Evolutionary conservation across 164 flowering plant species (phyloP).

Genomic region (Magnolia kwangsiensis): DNA sequence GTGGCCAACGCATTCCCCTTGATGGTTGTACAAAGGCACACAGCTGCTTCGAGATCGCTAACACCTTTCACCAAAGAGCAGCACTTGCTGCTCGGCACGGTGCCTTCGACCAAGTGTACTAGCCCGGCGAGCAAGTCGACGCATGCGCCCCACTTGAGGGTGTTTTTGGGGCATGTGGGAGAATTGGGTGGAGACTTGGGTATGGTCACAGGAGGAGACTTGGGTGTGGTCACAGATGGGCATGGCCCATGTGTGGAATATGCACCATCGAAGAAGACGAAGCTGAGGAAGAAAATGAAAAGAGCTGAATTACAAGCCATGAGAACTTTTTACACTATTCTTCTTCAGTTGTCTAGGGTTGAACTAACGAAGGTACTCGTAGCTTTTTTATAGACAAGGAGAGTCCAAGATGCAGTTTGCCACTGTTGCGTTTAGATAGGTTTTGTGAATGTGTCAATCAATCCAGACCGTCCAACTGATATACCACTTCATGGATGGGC

Average conservation of each 20-base stretch:
- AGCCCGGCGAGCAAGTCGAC: not conserved
- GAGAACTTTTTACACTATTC: too few species aligned
- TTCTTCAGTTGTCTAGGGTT: too few species aligned
- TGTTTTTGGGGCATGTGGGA: not conserved
- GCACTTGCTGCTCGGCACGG: not conserved
- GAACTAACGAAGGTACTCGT: too few species aligned
- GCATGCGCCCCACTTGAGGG: not conserved
- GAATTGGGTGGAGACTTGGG: not conserved
- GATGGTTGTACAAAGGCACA: not conserved
- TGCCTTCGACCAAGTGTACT: not conserved
- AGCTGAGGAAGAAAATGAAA: not conserved
- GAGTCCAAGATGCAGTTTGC: too few species aligned
- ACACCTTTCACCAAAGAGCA: not conserved
- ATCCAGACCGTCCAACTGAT: too few species aligned
- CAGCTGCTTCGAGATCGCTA: not conserved
- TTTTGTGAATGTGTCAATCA: too few species aligned
- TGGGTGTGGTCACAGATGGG: not conserved
- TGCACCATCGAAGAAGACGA: not conserved
- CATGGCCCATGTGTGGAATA: not conserved
- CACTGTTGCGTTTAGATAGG: too few species aligned
- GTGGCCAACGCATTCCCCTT: not conserved
- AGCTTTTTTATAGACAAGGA: too few species aligned
- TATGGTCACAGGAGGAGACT: not conserved
- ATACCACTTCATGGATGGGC: too few species aligned
- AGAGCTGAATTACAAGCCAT: not conserved